Base-by-base conservation (phyloP, 257 asterid genomes). In the Solanum appendiculatum region DNA sequence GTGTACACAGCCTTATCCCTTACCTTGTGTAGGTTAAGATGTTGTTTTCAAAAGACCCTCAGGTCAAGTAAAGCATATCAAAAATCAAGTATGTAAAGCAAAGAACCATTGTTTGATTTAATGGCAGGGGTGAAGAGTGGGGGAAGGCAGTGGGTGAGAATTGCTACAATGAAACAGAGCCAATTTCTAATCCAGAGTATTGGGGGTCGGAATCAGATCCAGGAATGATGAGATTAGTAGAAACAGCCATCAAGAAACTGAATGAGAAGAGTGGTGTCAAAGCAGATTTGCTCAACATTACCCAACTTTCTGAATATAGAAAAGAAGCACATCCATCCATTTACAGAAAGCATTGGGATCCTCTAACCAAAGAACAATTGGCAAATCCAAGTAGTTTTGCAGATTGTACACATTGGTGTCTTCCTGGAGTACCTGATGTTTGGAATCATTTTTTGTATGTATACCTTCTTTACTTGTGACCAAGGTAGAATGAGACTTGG, bases 381-480 rank as follows among this genome's bases (percentile, higher is more conserved):
- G 86, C 86, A 9, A 81, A 85, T 36, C 97, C 95, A 0, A 88
- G 9, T 84, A 89, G 89, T 75, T 90, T 90, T 66, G 85, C 91
- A 0, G 98, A 95, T 86, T 95, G 98, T 58, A 87, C 88, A 1
- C 98, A 94, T 70, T 95, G 98, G 98, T 95, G 98, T 78, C 93
- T 95, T 39, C 98, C 98, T 0, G 97, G 98, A 37, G 93, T 95
- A 34, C 98, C 98, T 2, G 98, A 95, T 92, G 92, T 92, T 74
- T 95, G 98, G 98, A 95, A 95, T 54, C 81, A 91, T 13, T 87
- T 95, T 72, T 90, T 95, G 23, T 92, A 93, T 88, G 87, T 91
- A 21, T 90, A 91, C 77, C 88, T 95, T 36, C 86, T 93, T 31
- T 64, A 91, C 37, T 88, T 89, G 68, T 90, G 33, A 88, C 73